Evolutionary conservation across 108 stramenopile species (phyloP).

Genomic region (Pseudonitzschia delicatissima): DNA sequence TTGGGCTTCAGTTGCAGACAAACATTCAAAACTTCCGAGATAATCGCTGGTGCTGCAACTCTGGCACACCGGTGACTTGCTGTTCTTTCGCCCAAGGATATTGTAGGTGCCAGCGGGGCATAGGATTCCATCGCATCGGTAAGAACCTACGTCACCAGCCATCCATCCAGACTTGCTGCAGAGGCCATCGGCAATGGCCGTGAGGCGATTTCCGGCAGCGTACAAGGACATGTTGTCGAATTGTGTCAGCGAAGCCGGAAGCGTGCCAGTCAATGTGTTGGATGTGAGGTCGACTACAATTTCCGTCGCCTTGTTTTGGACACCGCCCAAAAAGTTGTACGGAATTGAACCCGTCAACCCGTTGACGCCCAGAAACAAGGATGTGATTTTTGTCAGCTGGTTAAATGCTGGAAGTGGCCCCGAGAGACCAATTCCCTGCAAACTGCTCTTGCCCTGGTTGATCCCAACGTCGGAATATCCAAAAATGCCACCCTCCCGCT

Average conservation of each 20-base stretch:
- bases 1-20: conserved; percentile 20
- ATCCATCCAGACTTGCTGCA: conserved; percentile 45
- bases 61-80: conserved; percentile 17
- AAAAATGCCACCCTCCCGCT: conserved; percentile 32
- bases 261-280: conserved; percentile 40
- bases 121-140: conserved; percentile 79
- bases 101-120: conserved; percentile 68
- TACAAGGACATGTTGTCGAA: conserved; percentile 31
- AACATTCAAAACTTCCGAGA: conserved; percentile 33
- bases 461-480: conserved; percentile 33
- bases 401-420: conserved; percentile 32
- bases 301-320: conserved; percentile 18
- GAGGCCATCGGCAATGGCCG: conserved; percentile 27
- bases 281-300: conserved; percentile 42
- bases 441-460: conserved; percentile 21
- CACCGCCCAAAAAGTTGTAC: conserved; percentile 42
- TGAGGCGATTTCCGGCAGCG: conserved; percentile 34
- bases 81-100: conserved; percentile 23
- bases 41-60: conserved; percentile 17
- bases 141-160: conserved; percentile 46
- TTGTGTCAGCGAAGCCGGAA: conserved; percentile 42
- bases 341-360: conserved; percentile 48
- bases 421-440: conserved; percentile 30
- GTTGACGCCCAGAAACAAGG: conserved; percentile 42
- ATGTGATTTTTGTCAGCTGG: conserved; percentile 13